Evolutionary conservation across 2,329 filamentous ascomycete genomes (phyloP), one percentile per base, ranked within the genome.

Genomic region (Fusarium globosum): DNA sequence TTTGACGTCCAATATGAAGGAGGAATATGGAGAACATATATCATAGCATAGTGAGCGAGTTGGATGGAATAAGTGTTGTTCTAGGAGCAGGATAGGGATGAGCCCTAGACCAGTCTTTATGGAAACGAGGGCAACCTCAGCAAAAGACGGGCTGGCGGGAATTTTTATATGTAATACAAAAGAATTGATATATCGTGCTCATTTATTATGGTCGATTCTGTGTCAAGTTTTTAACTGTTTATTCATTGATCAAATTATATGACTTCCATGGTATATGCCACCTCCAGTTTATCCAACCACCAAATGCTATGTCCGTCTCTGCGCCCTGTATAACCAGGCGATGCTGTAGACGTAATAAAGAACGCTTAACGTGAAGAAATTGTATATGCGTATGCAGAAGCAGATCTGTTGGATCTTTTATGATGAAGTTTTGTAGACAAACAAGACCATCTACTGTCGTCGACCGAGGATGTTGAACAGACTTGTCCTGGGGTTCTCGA

Each of bases 391-490:
- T 68, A 38, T 62, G 65, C 46, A 45, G 30, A 65, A 48, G 16
- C 6, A 18, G 36, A 36, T 61, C 41, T 46, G 10, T 36, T 6
- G n/a, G 35, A 41, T 21, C 28, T 13, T 20, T 23, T 20, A 38
- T n/a, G 41, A 20, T 36, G 26, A 36, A 52, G 46, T 48, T 14
- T 48, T 26, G 26, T 45, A 41, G 60, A 35, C 21, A 14, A 46
- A 15, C 23, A 33, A 33, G 21, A 18, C 12, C 18, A 20, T 62
- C 60, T 74, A 76, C 65, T 74, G 77, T 75, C 76, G 77, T 76
- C 80, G 79, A 61, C 81, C 76, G 41, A 83, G 71, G 33, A 81
- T 43, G 73, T 83, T 83, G 73, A 81, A 79, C 28, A 82, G 61
- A 65, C 79, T 82, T 59, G 71, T 80, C 53, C 81, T 80, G 33